Evolutionary conservation across 2,329 filamentous ascomycete genomes (phyloP).

Genomic region (Trichoderma koningiopsis): DNA sequence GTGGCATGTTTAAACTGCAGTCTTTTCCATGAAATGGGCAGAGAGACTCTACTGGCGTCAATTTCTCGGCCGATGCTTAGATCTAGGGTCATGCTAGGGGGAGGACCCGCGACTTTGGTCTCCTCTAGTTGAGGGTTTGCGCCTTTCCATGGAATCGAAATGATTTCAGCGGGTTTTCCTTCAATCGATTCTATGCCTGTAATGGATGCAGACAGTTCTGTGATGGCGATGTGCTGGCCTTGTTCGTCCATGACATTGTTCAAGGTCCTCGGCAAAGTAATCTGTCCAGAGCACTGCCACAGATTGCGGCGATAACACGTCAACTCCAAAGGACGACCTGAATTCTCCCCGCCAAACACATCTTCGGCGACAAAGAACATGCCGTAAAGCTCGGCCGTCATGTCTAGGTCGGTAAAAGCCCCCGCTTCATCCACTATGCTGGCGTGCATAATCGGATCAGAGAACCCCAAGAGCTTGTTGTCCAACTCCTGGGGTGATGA

Average conservation of each 20-base stretch:
- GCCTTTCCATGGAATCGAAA: constrained; percentile 95
- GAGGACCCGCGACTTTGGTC: constrained; percentile 52
- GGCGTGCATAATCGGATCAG: constrained; percentile 60
- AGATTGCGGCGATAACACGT: constrained; percentile 95
- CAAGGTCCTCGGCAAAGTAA: constrained; percentile 74
- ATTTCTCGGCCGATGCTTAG: constrained; percentile 64
- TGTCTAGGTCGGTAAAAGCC: constrained; percentile 63
- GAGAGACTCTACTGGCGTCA: constrained; percentile 75
- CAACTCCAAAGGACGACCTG: constrained; percentile 70
- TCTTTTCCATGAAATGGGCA: constrained; percentile 90
- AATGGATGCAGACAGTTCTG: constrained; percentile 78
- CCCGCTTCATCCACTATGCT: constrained; percentile 67
- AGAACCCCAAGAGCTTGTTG: constrained; percentile 76
- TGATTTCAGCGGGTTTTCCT: constrained; percentile 88
- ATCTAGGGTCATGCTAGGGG: constrained; percentile 59
- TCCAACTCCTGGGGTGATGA: constrained; percentile 61
- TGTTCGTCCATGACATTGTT: constrained; percentile 73
- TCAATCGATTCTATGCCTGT: constrained; percentile 90
- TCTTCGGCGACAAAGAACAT: constrained; percentile 89
- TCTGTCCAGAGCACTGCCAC: constrained; percentile 89
- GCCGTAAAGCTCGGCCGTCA: constrained; percentile 77
- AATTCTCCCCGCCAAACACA: constrained; percentile 65
- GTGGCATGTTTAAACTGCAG: constrained; percentile 96
- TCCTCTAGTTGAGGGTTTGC: constrained; percentile 59
- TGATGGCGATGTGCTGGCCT: constrained; percentile 73